Base-by-base conservation (phyloP, 2,329 filamentous ascomycete species). In the Colletotrichum filicis region DNA sequence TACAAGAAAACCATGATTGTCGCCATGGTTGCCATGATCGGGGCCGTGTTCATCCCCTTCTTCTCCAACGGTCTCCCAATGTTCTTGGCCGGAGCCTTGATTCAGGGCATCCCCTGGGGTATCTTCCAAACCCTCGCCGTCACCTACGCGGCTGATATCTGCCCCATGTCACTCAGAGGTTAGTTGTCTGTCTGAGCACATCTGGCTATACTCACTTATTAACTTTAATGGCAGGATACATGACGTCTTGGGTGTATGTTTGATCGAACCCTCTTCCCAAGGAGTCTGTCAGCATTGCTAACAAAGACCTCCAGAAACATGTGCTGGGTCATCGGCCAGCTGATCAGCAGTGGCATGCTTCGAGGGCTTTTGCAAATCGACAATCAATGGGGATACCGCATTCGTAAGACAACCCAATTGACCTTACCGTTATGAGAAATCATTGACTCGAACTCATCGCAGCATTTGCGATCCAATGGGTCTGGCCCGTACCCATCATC, bases 11-110 rank as follows among this genome's bases (percentile, higher is more conserved):
- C 84, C 0, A 82, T 89, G 71, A 79, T 89, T 9, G 82, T 77
- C 1, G 81, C 84, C 0, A 77, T 89, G 46, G 67, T 81, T 0
- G 53, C 77, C 74, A 75, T 86, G 79, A 78, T 80, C 14, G 77
- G 76, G 24, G 86, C 86, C 71, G 85, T 90, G 46, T 87, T 85
- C 65, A 78, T 88, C 12, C 79, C 83, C 28, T 87, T 88, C 77
- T 88, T 88, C 67, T 84, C 85, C 0, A 78, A 80, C 6, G 82
- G 80, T 42, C 77, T 84, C 0, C 74, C 75, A 8, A 79, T 85
- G 5, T 80, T 87, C 2, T 76, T 87, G 5, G 78, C 82, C 0
- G 86, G 85, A 1, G 79, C 83, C 71, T 73, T 84, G 7, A 76
- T 83, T 1, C 80, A 77, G 61, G 83, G 83, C 9, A 76, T 85